A percentile compares a stretch with the other conserved stretches of the same genome.
These are phyloP conservation scores for Tetrahymena malaccensis DNA, from an alignment of 73 alveolate species.

Conservation along the genomic window DNA sequence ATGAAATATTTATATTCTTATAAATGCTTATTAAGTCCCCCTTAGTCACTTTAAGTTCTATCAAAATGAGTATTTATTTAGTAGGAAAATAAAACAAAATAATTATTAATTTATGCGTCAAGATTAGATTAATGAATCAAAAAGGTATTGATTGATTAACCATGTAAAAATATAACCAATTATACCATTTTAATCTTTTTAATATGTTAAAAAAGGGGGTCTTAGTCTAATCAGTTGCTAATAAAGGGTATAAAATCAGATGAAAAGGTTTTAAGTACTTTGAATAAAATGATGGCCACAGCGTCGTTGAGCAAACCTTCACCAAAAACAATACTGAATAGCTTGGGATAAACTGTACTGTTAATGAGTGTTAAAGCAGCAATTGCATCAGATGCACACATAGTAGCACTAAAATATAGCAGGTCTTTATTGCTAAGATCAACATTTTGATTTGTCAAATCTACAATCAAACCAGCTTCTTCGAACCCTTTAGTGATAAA, in stretches of 20 bases:
- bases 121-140: too few species aligned
- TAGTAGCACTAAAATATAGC: slow-evolving; percentile 63
- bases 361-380: slow-evolving; percentile 83
- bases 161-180: too few species aligned
- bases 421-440: slow-evolving; percentile 37
- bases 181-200: too few species aligned
- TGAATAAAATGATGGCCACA: slow-evolving; percentile 80
- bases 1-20: too few species aligned
- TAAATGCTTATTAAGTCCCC: too few species aligned
- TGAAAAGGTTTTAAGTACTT: slow-evolving; percentile 8
- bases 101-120: too few species aligned
- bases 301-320: slow-evolving; percentile 96
- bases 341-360: slow-evolving; percentile 67
- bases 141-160: too few species aligned
- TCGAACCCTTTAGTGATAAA: slow-evolving; percentile 46
- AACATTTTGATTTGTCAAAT: slow-evolving; percentile 4
- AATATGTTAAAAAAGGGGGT: too few species aligned
- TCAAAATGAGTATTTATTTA: too few species aligned
- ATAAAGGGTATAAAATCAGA: background rate
- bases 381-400: slow-evolving; percentile 89
- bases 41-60: too few species aligned
- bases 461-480: slow-evolving; percentile 34
- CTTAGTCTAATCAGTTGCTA: background rate
- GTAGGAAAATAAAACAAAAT: too few species aligned
- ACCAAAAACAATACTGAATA: slow-evolving; percentile 82